Percentiles rank a stretch among this genome's conserved stretches.
phyloP scores from a whole-genome alignment of 768 basidiomycete species.

The Hortiboletus flavorubellus region DNA sequence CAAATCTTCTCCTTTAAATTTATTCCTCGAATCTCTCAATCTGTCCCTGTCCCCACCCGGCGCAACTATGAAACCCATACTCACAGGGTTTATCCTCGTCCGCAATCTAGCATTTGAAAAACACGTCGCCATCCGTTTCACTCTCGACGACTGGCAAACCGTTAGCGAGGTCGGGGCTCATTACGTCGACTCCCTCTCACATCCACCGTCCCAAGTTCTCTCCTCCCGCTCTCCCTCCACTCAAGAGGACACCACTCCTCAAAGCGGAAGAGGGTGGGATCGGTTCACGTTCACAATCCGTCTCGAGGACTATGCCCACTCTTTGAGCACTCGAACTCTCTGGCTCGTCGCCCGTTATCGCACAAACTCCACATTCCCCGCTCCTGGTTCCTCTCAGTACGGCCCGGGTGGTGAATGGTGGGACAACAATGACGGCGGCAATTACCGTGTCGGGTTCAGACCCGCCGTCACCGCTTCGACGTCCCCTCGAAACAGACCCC shows the following conservation, averaged over 20 bases:
- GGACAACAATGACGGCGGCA: slow-evolving; percentile 83
- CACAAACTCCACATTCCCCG: slow-evolving; percentile 19
- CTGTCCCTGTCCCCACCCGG: slow-evolving; percentile 18
- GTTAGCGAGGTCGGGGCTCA: slow-evolving; percentile 76
- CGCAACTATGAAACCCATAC: slow-evolving; percentile 27
- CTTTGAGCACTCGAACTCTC: slow-evolving; percentile 49
- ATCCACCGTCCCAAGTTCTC: slow-evolving; percentile 32
- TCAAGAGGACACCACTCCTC: not conserved
- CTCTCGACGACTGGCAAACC: slow-evolving; percentile 92
- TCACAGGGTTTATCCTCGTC: slow-evolving; percentile 78
- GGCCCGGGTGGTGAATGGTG: slow-evolving; percentile 75
- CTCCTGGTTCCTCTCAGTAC: slow-evolving; percentile 21
- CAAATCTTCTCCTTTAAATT: slow-evolving; percentile 14
- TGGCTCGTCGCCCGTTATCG: slow-evolving; percentile 60
- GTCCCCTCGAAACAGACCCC: not conserved
- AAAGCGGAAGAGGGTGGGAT: slow-evolving; percentile 42
- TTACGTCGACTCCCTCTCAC: slow-evolving; percentile 42
- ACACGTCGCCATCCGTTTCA: slow-evolving; percentile 80
- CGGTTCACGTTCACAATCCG: slow-evolving; percentile 59
- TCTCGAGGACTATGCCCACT: slow-evolving; percentile 65
- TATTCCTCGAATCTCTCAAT: slow-evolving; percentile 38
- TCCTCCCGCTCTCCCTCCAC: not conserved
- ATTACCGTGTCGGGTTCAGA: slow-evolving; percentile 75
- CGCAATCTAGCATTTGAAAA: slow-evolving; percentile 88
- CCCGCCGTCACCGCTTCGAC: not conserved